Percentiles rank a stretch among this genome's conserved stretches.
phyloP scores from a whole-genome alignment of 2,329 filamentous ascomycete genomes.

The Aspergillus texensis region DNA sequence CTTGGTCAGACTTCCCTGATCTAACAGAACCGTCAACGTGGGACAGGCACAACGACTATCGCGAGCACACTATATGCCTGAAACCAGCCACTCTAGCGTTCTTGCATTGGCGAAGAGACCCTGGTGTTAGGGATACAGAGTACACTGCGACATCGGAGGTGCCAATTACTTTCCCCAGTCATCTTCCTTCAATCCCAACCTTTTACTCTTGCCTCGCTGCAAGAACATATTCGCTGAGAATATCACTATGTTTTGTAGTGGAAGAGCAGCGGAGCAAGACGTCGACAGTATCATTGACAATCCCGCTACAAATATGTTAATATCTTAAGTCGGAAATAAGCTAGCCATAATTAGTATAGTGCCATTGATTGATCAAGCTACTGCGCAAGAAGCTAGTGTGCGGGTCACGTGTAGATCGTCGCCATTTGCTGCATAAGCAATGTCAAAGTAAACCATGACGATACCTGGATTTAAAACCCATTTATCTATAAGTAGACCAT shows the following conservation, averaged over 20 bases:
- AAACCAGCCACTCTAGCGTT: neutral
- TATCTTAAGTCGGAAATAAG: neutral
- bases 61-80: neutral
- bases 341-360: neutral
- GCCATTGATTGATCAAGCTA: too few species aligned
- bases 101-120: conserved; percentile 2
- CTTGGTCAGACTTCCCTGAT: conserved; percentile 20
- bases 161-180: conserved; percentile 3
- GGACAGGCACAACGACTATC: conserved; percentile 11
- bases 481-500: conserved; percentile 24
- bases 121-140: neutral
- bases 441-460: conserved; percentile 5
- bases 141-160: conserved; percentile 11
- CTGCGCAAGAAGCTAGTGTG: neutral
- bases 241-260: conserved; percentile 4
- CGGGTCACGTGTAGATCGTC: neutral
- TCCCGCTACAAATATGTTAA: conserved; percentile 5
- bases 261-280: neutral
- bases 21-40: conserved; percentile 7
- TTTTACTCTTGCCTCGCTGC: conserved; percentile 24
- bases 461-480: neutral
- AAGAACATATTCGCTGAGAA: conserved; percentile 17
- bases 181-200: conserved; percentile 10
- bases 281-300: neutral
- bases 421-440: conserved; percentile 2